These are phyloP conservation scores for Wickerhamiella spandovensis DNA, from an alignment of 805 yeast species.

Conservation along the genomic window DNA sequence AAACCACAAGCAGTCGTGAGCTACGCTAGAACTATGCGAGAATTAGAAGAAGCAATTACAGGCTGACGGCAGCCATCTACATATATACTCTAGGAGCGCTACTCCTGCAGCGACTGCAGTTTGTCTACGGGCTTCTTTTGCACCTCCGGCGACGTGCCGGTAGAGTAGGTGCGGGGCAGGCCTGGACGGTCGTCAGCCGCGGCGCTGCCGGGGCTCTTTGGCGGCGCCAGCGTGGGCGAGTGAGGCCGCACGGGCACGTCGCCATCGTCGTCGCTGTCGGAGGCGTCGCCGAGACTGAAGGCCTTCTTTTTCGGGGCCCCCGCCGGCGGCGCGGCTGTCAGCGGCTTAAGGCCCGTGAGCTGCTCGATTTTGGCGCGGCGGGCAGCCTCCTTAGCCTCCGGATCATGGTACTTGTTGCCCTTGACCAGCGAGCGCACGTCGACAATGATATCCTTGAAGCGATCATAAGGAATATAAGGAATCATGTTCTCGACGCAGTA, in stretches of 20 bases:
- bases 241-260: constrained; percentile 1
- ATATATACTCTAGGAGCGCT: background rate
- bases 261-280: constrained; percentile 10
- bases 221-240: constrained; percentile 12
- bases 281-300: constrained; percentile 8
- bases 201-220: constrained; percentile 8
- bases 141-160: background rate
- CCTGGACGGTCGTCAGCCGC: background rate
- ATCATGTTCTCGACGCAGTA: constrained; percentile 29
- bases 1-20: no score
- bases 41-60: no score
- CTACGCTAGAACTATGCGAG: no score
- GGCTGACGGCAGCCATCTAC: no score
- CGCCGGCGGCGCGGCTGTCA: constrained; percentile 7
- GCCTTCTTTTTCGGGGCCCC: constrained; percentile 2
- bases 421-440: constrained; percentile 23
- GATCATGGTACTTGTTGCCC: constrained; percentile 20
- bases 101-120: background rate
- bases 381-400: constrained; percentile 14
- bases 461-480: constrained; percentile 30
- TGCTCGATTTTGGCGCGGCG: constrained; percentile 13
- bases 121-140: background rate
- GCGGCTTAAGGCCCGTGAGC: constrained; percentile 17
- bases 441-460: constrained; percentile 28
- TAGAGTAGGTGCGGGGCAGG: background rate